Evolutionary conservation across 225 moss, liverwort and hornwort genomes (phyloP), one percentile per base, ranked within the genome.

Genomic region (Climacium dendroides): DNA sequence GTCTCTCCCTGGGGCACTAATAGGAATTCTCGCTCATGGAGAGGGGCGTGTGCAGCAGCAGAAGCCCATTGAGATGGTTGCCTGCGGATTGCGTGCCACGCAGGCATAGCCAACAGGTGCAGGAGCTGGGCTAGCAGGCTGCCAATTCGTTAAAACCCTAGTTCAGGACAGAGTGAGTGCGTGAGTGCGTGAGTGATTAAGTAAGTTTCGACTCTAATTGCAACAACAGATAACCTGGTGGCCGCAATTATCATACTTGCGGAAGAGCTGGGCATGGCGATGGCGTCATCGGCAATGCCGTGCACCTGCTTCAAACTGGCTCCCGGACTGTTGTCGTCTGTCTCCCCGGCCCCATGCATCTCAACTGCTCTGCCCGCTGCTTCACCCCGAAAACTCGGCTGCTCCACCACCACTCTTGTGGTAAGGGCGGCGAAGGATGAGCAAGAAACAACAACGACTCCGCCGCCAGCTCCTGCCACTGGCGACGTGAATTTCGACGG

Each of bases 401-500:
- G 55, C 57, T 26, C 37, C 70, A 71, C 66, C 23, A 55, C 34
- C 16, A 41, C 62, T 48, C 76, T 54, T 60, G 60, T 89, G 43
- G 83, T 88, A 47, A 80, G 88, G 63, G 89, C 92, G 24, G 69
- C 88, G 63, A 82, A 89, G 78, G 93, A 94, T 54, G 91, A 94
- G 85, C 77, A 87, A 81, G 92, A 92, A 80, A 70, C 85, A 62
- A 54, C 79, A 50, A 67, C 74, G n/a, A 71, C 85, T 61, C 59
- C 85, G 43, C 70, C 87, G 52, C 69, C 59, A 70, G n/a, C 67
- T 78, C 78, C 85, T 64, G 47, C 85, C 48, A 20, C 89, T 62
- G n/a, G 52, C 76, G 86, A 66, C 70, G 57, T 92, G 55, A 82
- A 84, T 73, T 90, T 93, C 69, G 92, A 92, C 48, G 88, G 86